Evolutionary conservation across 2,329 filamentous ascomycete species (phyloP), one percentile per base, ranked within the genome.

Genomic region (Tolypocladium sp.): DNA sequence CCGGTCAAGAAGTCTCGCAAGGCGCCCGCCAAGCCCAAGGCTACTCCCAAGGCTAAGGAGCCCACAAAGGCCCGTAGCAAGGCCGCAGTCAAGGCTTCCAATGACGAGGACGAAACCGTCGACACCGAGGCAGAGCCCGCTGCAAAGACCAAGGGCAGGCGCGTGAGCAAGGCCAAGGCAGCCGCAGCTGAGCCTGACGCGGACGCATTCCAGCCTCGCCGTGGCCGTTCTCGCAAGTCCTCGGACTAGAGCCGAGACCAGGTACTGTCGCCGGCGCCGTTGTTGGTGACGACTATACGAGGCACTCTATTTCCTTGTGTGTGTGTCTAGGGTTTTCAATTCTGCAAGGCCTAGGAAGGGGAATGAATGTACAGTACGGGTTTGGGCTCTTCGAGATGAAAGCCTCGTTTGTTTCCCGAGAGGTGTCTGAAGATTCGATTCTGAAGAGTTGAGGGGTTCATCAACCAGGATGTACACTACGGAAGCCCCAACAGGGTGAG

Each of bases 111-210:
- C 25, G 59, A 57, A 0, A 37, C 46, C 22, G 49, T n/a, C 40
- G 56, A 60, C 22, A n/a, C 56, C 7, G 57, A 59, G 25, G 60
- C 59, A 25, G 60, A 64, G 51, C 60, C 62, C 37, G 71, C 65
- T 6, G 64, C 71, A 15, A 76, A 71, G 66, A 62, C 69, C 51
- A 64, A 60, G 57, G 57, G 54, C 37, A 73, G 70, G 65, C 65
- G 66, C 54, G 64, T 65, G 52, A 67, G 69, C 41, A 66, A 66
- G 58, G 63, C 66, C 52, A 71, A 69, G 65, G 59, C 63, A 10
- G 62, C 62, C 12, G 51, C 57, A 22, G 49, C 57, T 25, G 58
- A 58, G 38, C 22, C 52, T 12, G 27, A 59, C 20, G 56, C 35
- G 27, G 57, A 46, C 1, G 44, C 55, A 15, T 20, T 25, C 25